Evolutionary conservation across 1,284 basidiomycete species (phyloP).

Genomic region (Trichosporon ovoides): DNA sequence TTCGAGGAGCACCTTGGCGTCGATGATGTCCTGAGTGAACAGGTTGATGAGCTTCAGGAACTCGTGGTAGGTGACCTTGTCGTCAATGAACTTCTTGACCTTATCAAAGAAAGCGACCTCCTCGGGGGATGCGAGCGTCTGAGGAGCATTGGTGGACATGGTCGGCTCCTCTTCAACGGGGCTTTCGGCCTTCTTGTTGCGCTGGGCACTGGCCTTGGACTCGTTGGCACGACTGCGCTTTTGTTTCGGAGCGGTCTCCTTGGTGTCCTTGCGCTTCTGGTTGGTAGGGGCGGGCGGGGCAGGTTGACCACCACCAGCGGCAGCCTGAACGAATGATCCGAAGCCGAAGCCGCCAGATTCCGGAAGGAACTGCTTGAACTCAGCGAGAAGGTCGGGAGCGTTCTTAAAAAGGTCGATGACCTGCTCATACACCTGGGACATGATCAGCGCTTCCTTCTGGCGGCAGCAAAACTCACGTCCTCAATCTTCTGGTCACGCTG

Average conservation of each 20-base stretch:
- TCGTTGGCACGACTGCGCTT: constrained; percentile 53
- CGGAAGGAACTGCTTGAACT: constrained; percentile 96
- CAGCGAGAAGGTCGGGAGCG: constrained; percentile 83
- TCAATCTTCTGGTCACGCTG: constrained; percentile 88
- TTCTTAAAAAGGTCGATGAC: constrained; percentile 89
- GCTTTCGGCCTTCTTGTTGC: constrained; percentile 36
- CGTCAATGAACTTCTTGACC: constrained; percentile 76
- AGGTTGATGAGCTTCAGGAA: constrained; percentile 94
- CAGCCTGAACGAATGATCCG: constrained; percentile 36
- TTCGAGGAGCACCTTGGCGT: constrained; percentile 74
- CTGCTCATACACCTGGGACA: constrained; percentile 75
- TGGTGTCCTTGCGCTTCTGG: constrained; percentile 38
- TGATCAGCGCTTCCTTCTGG: constrained; percentile 14
- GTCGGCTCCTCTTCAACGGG: constrained; percentile 30
- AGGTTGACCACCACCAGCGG: constrained; percentile 10
- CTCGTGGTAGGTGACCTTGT: constrained; percentile 86
- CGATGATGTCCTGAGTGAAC: constrained; percentile 90
- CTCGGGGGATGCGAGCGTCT: constrained; percentile 61
- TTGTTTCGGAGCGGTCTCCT: constrained; percentile 41
- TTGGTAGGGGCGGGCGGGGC: constrained; percentile 4
- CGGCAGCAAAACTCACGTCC: constrained; percentile 60
- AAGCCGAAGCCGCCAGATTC: constrained; percentile 51
- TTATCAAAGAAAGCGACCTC: constrained; percentile 92
- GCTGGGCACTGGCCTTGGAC: constrained; percentile 33
- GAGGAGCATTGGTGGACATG: constrained; percentile 25